A percentile compares a stretch with the other conserved stretches of the same genome.
phyloP scores from a whole-genome alignment of 148 eudicot species.

The Rhododendron williamsianum region DNA sequence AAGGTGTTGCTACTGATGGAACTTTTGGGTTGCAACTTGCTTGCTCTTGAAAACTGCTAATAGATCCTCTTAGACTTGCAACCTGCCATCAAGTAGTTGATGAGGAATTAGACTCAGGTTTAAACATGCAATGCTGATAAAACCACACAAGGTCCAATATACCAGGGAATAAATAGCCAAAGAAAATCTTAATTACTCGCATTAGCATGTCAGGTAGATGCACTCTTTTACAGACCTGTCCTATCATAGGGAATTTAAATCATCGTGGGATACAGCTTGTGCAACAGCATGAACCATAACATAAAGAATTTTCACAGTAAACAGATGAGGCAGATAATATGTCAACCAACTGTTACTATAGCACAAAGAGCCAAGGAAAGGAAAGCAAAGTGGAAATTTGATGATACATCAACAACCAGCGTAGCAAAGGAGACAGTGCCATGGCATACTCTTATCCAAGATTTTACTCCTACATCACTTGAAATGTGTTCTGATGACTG shows the following conservation, averaged over 20 bases:
- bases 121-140: neutral
- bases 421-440: neutral
- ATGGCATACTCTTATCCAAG: neutral
- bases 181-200: neutral
- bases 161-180: neutral
- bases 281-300: neutral
- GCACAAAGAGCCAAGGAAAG: neutral
- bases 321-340: neutral
- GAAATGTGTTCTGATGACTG: neutral
- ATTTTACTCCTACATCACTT: neutral
- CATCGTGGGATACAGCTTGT: neutral
- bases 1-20: conserved; percentile 46
- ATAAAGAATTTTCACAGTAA: neutral
- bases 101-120: neutral
- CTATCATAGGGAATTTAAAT: neutral
- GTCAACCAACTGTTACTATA: neutral
- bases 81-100: conserved; percentile 45
- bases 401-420: neutral
- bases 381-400: neutral
- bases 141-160: neutral
- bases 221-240: neutral
- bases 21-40: conserved; percentile 67
- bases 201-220: neutral
- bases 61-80: conserved; percentile 85
- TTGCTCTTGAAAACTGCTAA: conserved; percentile 91